Percentiles rank a stretch among this genome's conserved stretches.
phyloP scores from a whole-genome alignment of 306 rosid species.

The Prunus persica region Prunus_persica_NCBIv2 NC_034010.1:16907001-16907500 shows the following conservation, averaged over 20 bases:
- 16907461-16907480: conserved; percentile 95
- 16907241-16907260: not conserved
- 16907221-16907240: not conserved
- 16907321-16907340: not conserved
- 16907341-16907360: not conserved
- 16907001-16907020: not conserved
- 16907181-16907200: not conserved
- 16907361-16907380: not conserved
- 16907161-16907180: not conserved
- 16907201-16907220: not conserved
- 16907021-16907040: not conserved
- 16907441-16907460: conserved; percentile 49
- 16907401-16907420: not conserved
- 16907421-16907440: not conserved
- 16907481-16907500: conserved; percentile 96
- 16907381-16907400: not conserved
- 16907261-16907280: not conserved
- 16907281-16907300: not conserved
- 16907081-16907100: not conserved
- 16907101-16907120: too few relatives aligned
- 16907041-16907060: not conserved
- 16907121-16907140: not conserved
- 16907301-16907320: not conserved
- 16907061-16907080: not conserved
- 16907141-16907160: not conserved